These are phyloP conservation scores for Passalora sequoiae DNA, from an alignment of 2,329 filamentous ascomycete species.

Conservation along the genomic window DNA sequence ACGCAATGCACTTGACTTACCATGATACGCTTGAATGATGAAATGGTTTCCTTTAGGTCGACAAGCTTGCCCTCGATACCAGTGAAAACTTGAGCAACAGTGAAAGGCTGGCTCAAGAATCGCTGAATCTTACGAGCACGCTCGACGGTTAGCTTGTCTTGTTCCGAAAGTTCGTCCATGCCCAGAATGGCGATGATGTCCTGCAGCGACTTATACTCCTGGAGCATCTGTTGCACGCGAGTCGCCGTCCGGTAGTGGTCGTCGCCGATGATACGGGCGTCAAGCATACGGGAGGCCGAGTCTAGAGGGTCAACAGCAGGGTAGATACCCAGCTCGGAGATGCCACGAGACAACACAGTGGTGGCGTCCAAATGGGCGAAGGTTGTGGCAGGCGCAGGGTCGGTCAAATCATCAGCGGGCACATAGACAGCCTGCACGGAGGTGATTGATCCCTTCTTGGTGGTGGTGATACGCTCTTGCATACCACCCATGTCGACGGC, in stretches of 20 bases:
- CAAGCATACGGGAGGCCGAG: constrained; percentile 98
- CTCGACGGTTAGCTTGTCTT: constrained; percentile 99
- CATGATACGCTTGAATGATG: constrained; percentile 95
- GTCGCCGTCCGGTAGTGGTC: constrained; percentile 96
- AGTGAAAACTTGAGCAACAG: constrained; percentile 79
- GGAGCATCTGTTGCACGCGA: constrained; percentile 96
- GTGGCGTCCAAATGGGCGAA: constrained; percentile 99
- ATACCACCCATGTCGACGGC: constrained; percentile 98
- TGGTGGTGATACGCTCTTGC: constrained; percentile 99
- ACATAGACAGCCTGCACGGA: constrained; percentile 99
- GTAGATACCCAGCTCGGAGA: constrained; percentile 99
- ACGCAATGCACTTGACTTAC: too few relatives aligned
- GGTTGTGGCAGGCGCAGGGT: constrained; percentile 97
- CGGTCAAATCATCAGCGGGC: constrained; percentile 99
- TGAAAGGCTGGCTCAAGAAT: constrained; percentile 99
- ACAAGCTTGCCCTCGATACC: constrained; percentile 95
- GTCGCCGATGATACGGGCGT: constrained; percentile 95
- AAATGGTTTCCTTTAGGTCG: constrained; percentile 97
- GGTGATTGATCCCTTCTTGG: constrained; percentile 98
- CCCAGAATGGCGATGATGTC: constrained; percentile 98
- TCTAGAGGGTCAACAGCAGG: constrained; percentile 99
- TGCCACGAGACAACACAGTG: constrained; percentile 99
- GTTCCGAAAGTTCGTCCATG: constrained; percentile 99
- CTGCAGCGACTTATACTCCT: constrained; percentile 99
- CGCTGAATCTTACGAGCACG: constrained; percentile 99